Base-by-base conservation (phyloP, 1,284 basidiomycete species). In the Ceratobasidium papillatum region DNA sequence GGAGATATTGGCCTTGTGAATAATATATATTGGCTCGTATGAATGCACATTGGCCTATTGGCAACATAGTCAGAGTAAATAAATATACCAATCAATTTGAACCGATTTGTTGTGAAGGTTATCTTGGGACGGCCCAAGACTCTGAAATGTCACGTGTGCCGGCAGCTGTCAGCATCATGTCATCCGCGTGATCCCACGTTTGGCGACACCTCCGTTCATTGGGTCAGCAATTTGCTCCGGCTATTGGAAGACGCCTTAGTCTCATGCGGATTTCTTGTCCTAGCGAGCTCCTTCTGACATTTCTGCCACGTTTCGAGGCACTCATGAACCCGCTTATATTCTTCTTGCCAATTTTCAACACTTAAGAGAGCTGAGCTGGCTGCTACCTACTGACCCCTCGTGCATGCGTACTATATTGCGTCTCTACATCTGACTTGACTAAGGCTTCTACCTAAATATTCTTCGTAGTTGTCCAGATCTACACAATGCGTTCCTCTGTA, bases 331-430 rank as follows among this genome's bases (percentile, higher is more conserved):
- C 36, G 38, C 36, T 43, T 41, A 22, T 22, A 32, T 4, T 17
- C 54, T 56, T 56, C 32, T 34, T 30, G 30, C 8, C 17, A 61
- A 61, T 43, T 43, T 61, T 38, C 11, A 22, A 32, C n/a, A 43
- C 59, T 61, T 61, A 61, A 61, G 59, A 61, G 59, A 17, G 41
- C n/a, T 5, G 59, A 14, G 22, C 59, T 43, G n/a, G n/a, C 59
- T 3, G 59, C n/a, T 17, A 43, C 59, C 41, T 32, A 56, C 19
- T n/a, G 32, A 34, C 30, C 54, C 30, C 54, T 56, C 30, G 17
- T 34, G 4, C 54, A 34, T 56, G 27, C 17, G 32, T 34, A 9
- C 30, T 36, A 30, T 34, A 56, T 12, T 36, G 27, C 7, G 34
- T 19, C 11, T 17, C 52, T n/a, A 56, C 2, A 52, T 1, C 34